Evolutionary conservation across 1,139 yeast species (phyloP).

Genomic region (Debaryomycetaceae sp.): DNA sequence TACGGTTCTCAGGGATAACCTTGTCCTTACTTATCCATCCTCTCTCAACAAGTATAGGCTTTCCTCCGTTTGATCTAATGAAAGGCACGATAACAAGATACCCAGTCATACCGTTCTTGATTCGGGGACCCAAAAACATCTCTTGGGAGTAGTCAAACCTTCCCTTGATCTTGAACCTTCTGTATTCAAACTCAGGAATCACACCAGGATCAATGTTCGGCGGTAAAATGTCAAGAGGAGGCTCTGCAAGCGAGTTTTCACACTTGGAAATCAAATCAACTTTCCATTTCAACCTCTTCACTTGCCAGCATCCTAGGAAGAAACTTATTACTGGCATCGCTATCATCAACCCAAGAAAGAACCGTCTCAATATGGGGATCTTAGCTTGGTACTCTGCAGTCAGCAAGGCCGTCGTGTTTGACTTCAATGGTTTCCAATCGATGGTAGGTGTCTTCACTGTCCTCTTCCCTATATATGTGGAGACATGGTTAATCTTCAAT

Average conservation of each 20-base stretch:
- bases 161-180: conserved; percentile 73
- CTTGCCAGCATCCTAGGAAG: conserved; percentile 93
- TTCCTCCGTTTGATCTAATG: conserved; percentile 68
- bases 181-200: conserved; percentile 70
- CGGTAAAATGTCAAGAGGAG: conserved; percentile 69
- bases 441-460: conserved; percentile 64
- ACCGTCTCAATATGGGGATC: conserved; percentile 40
- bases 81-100: conserved; percentile 82
- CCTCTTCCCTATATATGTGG: conserved; percentile 11
- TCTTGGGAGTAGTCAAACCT: conserved; percentile 81
- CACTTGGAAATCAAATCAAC: conserved; percentile 76
- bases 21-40: conserved; percentile 88
- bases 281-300: conserved; percentile 82
- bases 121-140: conserved; percentile 88
- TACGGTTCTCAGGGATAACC: conserved; percentile 61
- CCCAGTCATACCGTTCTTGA: conserved; percentile 73
- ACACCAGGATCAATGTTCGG: conserved; percentile 52
- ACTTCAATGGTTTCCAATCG: conserved; percentile 78
- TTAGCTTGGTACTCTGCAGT: conserved; percentile 39
- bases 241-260: conserved; percentile 74
- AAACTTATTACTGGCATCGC: conserved; percentile 89
- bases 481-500: neutral
- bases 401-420: conserved; percentile 46
- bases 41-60: conserved; percentile 73
- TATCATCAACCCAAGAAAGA: conserved; percentile 58